Evolutionary conservation across 2,329 filamentous ascomycete genomes (phyloP).

Genomic region (Zarea fungicola): DNA sequence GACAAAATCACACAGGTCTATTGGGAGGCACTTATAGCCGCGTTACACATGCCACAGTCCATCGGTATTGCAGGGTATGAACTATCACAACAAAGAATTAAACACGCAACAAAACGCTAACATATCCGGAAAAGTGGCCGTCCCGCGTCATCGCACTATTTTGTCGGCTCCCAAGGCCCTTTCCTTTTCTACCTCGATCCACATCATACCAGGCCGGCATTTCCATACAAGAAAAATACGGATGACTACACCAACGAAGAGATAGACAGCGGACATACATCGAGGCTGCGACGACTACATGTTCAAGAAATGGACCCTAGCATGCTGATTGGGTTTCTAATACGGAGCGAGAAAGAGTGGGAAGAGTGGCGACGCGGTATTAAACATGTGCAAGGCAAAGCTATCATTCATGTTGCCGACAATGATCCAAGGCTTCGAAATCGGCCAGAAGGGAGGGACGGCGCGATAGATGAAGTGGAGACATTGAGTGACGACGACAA

Average conservation of each 20-base stretch:
- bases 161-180: conserved; percentile 58
- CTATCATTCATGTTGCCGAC: conserved; percentile 79
- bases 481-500: conserved; percentile 68
- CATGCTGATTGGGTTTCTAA: conserved; percentile 93
- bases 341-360: conserved; percentile 80
- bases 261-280: conserved; percentile 78
- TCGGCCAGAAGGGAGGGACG: conserved; percentile 54
- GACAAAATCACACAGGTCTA: conserved; percentile 93
- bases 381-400: conserved; percentile 70
- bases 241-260: conserved; percentile 65
- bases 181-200: conserved; percentile 94
- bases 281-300: conserved; percentile 74
- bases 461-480: conserved; percentile 85
- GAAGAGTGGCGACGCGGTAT: conserved; percentile 72
- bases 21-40: conserved; percentile 83
- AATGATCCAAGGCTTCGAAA: conserved; percentile 55
- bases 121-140: conserved; percentile 59
- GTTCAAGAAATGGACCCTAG: conserved; percentile 94
- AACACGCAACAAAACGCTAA: background rate
- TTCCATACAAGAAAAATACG: conserved; percentile 56
- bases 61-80: conserved; percentile 88
- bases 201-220: conserved; percentile 72
- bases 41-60: conserved; percentile 84
- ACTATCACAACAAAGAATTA: conserved; percentile 1
- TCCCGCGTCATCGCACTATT: conserved; percentile 75